Base-by-base conservation (phyloP, 805 yeast species). In the Zygotorulaspora florentina region DNA sequence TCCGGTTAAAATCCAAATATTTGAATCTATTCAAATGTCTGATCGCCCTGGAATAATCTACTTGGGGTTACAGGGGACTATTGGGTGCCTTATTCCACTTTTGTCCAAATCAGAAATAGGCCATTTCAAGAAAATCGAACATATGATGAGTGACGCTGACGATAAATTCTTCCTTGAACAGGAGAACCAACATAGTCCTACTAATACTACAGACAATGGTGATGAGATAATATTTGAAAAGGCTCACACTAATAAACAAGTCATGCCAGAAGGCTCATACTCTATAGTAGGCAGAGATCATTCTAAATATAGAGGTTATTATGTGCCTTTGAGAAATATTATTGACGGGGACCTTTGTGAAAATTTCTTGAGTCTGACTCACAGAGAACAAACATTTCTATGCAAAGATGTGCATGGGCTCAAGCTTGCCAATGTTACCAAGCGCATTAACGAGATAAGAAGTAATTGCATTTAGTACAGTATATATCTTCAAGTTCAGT, bases 261-360 rank as follows among this genome's bases (percentile, higher is more conserved):
- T 36, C 12, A 18, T 41, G 17, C 46, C 55, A 2, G 66, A 64
- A 44, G 68, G 68, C 6, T 47, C 57, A 8, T 55, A 50, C 37
- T 50, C 75, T 3, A 45, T 80, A n/a, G 71, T 81, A 2, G 91
- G 84, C 0, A 72, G 93, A 46, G 85, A 84, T 51, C 86, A 82
- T 46, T 48, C 77, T 51, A 76, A 75, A 46, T 90, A 74, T 61
- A 68, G 97, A 45, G 75, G 97, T 42, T 85, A 83, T 58, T 88
- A 87, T 61, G 80, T 79, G n/a, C 96, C 97, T 0, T 77, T 75
- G 2, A 83, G 81, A 51, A 75, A 79, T 40, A 81, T 85, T 2
- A 74, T 93, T 34, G 97, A 93, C 66, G 99, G 99, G 8, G 98
- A 93, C 60, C 69, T 87, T 12, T 70, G 91, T 39, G 96, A 88